Percentiles rank a stretch among this genome's conserved stretches.
Conservation (phyloP, 1,139 yeast species). For the Yamadazyma mexicana region DNA sequence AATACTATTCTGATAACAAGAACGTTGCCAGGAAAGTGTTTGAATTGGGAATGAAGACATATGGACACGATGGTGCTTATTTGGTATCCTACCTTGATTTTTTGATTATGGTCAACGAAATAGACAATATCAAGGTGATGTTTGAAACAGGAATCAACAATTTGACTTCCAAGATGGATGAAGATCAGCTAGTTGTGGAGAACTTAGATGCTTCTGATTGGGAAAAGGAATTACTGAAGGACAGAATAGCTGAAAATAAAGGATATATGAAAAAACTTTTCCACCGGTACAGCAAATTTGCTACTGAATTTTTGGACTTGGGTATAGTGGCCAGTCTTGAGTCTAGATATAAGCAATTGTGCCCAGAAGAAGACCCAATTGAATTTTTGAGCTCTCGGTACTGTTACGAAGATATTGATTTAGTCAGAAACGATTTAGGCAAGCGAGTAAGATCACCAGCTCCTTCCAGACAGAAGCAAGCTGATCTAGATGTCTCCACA, state of each 20-base stretch:
- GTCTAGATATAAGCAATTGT: slow-evolving; percentile 61
- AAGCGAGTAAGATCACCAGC: slow-evolving; percentile 8
- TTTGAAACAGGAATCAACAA: slow-evolving; percentile 59
- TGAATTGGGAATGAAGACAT: slow-evolving; percentile 74
- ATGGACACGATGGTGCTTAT: slow-evolving; percentile 58
- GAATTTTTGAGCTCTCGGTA: slow-evolving; percentile 47
- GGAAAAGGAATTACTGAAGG: slow-evolving; percentile 24
- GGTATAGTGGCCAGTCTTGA: slow-evolving; percentile 68
- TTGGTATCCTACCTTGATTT: slow-evolving; percentile 72
- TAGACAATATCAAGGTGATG: slow-evolving; percentile 76
- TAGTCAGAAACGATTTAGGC: slow-evolving; percentile 49
- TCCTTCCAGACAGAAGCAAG: no score
- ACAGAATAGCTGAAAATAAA: slow-evolving; percentile 24
- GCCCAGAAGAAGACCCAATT: slow-evolving; percentile 58
- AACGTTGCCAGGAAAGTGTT: slow-evolving; percentile 77
- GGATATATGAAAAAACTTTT: slow-evolving; percentile 23
- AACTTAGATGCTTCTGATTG: slow-evolving; percentile 20
- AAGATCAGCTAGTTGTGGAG: slow-evolving; percentile 17
- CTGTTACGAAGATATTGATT: slow-evolving; percentile 40
- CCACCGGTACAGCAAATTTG: slow-evolving; percentile 29
- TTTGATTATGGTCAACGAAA: slow-evolving; percentile 70
- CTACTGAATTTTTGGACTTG: slow-evolving; percentile 59
- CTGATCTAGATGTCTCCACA: no score
- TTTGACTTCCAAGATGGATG: slow-evolving; percentile 37
- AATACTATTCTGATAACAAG: slow-evolving; percentile 63